Evolutionary conservation across 2,329 filamentous ascomycete genomes (phyloP).

Genomic region (Rutstroemia sp.): DNA sequence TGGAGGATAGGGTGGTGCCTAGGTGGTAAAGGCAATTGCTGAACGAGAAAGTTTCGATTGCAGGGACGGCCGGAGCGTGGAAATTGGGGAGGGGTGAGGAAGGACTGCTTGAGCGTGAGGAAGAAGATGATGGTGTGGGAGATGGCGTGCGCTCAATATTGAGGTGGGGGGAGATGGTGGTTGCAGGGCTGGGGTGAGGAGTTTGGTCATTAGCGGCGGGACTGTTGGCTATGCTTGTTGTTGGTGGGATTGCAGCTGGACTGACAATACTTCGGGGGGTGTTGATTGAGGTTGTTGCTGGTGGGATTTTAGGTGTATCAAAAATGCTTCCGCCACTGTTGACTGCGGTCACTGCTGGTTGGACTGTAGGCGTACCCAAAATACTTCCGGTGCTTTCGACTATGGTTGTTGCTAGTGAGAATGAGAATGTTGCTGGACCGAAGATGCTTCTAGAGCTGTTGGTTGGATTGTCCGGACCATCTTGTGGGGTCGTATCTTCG

Average conservation of each 20-base stretch:
- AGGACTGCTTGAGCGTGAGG: background rate
- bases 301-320: background rate
- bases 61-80: conserved; percentile 15
- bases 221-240: background rate
- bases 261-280: too few relatives aligned
- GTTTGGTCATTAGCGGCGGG: background rate
- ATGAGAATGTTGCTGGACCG: too few relatives aligned
- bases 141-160: background rate
- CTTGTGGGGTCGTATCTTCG: too few relatives aligned
- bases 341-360: background rate
- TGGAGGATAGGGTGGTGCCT: conserved; percentile 12
- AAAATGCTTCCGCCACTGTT: too few relatives aligned
- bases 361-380: background rate
- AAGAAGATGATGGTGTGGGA: background rate
- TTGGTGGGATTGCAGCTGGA: background rate
- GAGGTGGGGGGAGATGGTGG: background rate
- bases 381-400: too few relatives aligned
- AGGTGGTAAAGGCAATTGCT: conserved; percentile 10
- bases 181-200: background rate
- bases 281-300: background rate
- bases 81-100: conserved; percentile 18
- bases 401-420: too few relatives aligned
- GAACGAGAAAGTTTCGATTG: conserved; percentile 17
- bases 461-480: too few relatives aligned
- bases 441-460: too few relatives aligned